Base-by-base conservation (phyloP, 441 rosid species). In the Pelargonium citronellum region DNA sequence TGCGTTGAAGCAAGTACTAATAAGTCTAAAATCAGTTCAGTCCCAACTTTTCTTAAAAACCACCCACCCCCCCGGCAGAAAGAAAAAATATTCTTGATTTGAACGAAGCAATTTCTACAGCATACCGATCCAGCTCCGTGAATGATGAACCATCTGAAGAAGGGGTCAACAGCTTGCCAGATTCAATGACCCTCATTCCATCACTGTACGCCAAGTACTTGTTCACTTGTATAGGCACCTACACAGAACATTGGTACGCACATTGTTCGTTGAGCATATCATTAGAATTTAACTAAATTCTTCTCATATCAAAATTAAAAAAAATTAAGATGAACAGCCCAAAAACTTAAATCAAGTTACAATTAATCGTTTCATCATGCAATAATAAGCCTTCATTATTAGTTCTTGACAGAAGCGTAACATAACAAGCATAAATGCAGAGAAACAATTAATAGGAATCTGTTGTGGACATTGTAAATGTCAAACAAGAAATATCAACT, bases 161-260 rank as follows among this genome's bases (percentile, higher is more conserved):
- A 71, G 86, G 87, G 62, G 83, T 57, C 3, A 82, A 60, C 46
- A 82, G 73, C 83, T 89, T 94, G 66, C 90, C 94, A 61, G 93
- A 86, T 73, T 91, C 97, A 10, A 89, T 72, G 39, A 91, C 89
- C 81, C 87, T 86, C 97, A 94, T 86, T 72, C 99, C 99, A 61
- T 91, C 97, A 80, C 87, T 91, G 81, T 90, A 94, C 1, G 95
- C 99, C 76, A 94, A 82, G 81, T 90, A 82, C 83, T 87, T 94
- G 88, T 91, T 91, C 67, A 94, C 97, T 85, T 94, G 99, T 74
- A 91, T 86, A 24, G 97, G 97, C 34, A 88, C 91, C 98, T 93
- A 72, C 69, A 71, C 0, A 73, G 27, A 13, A 22, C 12, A 71
- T 13, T 49, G 20, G 58, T 53, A 6, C 7, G 5, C 6, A 47